Evolutionary conservation across 139 green algal genomes (phyloP), one percentile per base, ranked within the genome.

Genomic region (Volvox africanus): DNA sequence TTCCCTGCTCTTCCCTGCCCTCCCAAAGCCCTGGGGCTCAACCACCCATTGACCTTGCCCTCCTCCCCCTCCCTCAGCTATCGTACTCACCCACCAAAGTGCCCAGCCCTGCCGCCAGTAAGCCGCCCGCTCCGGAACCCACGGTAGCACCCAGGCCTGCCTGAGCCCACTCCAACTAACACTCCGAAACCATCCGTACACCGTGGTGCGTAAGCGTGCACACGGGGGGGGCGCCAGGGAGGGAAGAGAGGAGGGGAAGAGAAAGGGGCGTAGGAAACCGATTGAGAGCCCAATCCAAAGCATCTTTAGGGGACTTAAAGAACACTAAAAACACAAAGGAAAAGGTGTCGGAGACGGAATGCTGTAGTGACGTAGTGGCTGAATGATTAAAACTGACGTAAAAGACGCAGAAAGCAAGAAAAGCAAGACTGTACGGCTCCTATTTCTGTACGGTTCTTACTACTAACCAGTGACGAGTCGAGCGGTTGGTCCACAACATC

Each of bases 61-160:
- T 26, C 44, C 17, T 2, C 1, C 36, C 37, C 79, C 79, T 1
- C 24, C 55, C 55, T n/a, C 80, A 28, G 11, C 62, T n/a, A 75
- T n/a, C 2, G 5, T 69, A 80, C 82, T 30, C 82, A 88, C 82
- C 65, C 0, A 80, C 19, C 0, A 67, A 12, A 24, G 35, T 35
- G 6, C 65, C 82, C 33, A 80, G n/a, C 65, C 82, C 82, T 21
- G 82, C 82, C 21, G 82, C 82, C 33, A 80, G 55, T 35, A 80
- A 35, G 0, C 65, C 82, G 13, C 65, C 82, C 0, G 24, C 67
- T 37, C 82, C 82, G 35, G 62, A 78, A 35, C 82, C 82, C 28
- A 76, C 82, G 33, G 65, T 22, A 67, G 82, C 65, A 35, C 82
- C 82, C 19, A 88, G 3, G 1, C 82, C 82, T 24, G 82, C 24